Percentiles rank a stretch among this genome's conserved stretches.
Evolutionary conservation across 2,329 filamentous ascomycete genomes (phyloP).

Genomic region (Alternaria sp.): DNA sequence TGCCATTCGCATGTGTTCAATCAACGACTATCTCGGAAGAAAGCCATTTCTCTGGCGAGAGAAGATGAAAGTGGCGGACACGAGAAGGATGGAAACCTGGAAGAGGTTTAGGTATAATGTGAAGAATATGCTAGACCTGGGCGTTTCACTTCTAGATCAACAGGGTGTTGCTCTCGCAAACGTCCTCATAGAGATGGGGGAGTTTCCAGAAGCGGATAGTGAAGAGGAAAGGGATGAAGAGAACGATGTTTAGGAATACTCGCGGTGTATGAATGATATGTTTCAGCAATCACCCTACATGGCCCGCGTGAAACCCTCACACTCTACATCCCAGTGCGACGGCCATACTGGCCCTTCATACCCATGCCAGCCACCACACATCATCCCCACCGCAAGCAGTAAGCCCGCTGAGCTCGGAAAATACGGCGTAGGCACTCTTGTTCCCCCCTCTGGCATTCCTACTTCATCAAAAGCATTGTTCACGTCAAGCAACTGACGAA

Average conservation of each 20-base stretch:
- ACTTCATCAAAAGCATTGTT: conserved; percentile 63
- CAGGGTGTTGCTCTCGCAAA: neutral
- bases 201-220: neutral
- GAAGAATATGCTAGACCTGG: neutral
- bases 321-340: conserved; percentile 54
- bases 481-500: conserved; percentile 55
- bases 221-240: neutral
- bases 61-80: neutral
- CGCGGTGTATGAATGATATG: neutral
- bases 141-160: neutral
- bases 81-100: neutral
- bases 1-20: neutral
- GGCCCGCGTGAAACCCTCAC: conserved; percentile 55
- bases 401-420: conserved; percentile 60
- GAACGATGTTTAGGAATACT: neutral
- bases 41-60: neutral
- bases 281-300: conserved; percentile 21
- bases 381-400: conserved; percentile 61
- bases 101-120: neutral
- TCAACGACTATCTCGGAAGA: neutral
- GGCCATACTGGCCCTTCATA: conserved; percentile 57
- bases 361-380: conserved; percentile 64
- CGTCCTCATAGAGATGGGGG: neutral
- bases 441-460: conserved; percentile 61
- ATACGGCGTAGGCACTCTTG: conserved; percentile 63